A percentile compares a stretch with the other conserved stretches of the same genome.
These are phyloP conservation scores for Nitzschia palea DNA, from an alignment of 108 stramenopile genomes.

Conservation along the genomic window DNA sequence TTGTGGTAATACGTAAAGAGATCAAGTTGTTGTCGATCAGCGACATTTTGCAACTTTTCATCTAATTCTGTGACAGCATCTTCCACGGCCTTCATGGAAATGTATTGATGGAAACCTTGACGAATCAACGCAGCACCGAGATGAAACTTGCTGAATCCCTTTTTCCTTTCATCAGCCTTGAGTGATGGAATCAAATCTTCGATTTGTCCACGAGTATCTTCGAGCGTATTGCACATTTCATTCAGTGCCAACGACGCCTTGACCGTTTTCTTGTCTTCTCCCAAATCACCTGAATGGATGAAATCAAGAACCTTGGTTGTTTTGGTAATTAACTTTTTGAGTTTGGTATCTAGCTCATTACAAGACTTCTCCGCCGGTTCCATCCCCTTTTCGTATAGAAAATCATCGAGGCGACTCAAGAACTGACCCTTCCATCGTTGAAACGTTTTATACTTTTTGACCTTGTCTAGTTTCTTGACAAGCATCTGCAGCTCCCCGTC, in stretches of 20 bases:
- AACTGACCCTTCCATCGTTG: constrained; percentile 27
- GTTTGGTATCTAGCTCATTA: neutral
- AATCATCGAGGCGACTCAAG: constrained; percentile 16
- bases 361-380: constrained; percentile 20
- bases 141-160: constrained; percentile 31
- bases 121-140: constrained; percentile 27
- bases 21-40: constrained; percentile 23
- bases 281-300: constrained; percentile 31
- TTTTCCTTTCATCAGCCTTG: constrained; percentile 3
- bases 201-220: neutral
- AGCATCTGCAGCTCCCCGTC: constrained; percentile 19
- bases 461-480: constrained; percentile 8
- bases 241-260: constrained; percentile 27
- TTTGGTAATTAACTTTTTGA: constrained; percentile 2
- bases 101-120: constrained; percentile 28
- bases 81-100: constrained; percentile 13
- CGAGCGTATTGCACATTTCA: constrained; percentile 30
- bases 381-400: constrained; percentile 30
- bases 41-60: constrained; percentile 14
- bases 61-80: constrained; percentile 18
- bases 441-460: constrained; percentile 22
- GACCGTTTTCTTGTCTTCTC: constrained; percentile 25
- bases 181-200: constrained; percentile 18
- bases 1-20: constrained; percentile 15
- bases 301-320: constrained; percentile 1